phyloP scores from a whole-genome alignment of 495 filamentous ascomycete species.

The Xylaria scruposa region DNA sequence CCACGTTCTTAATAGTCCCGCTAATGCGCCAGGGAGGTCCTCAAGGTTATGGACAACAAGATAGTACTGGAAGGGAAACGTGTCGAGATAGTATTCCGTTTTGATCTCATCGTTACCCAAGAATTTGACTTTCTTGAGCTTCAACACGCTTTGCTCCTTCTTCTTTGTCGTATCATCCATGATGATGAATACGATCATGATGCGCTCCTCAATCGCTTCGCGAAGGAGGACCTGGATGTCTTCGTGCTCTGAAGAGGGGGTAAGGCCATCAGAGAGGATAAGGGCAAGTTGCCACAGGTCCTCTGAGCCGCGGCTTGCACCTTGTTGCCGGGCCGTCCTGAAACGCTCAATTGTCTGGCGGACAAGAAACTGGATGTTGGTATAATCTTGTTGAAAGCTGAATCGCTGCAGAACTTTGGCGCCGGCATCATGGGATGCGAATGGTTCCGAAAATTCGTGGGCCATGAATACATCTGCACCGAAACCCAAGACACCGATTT shows the following conservation, averaged over 20 bases:
- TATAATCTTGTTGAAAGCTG: constrained; percentile 81
- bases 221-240: constrained; percentile 78
- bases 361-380: constrained; percentile 82
- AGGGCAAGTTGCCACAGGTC: constrained; percentile 97
- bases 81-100: constrained; percentile 89
- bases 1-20: constrained; percentile 91
- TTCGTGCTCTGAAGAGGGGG: constrained; percentile 78
- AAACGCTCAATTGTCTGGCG: constrained; percentile 80
- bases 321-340: constrained; percentile 70
- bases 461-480: constrained; percentile 85
- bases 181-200: constrained; percentile 98
- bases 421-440: constrained; percentile 82
- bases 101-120: constrained; percentile 55
- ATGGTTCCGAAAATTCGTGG: constrained; percentile 79
- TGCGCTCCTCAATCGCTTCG: constrained; percentile 86
- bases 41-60: constrained; percentile 89
- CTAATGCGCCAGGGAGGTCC: constrained; percentile 87
- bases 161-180: constrained; percentile 74
- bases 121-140: constrained; percentile 46
- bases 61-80: constrained; percentile 96
- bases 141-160: constrained; percentile 47
- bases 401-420: constrained; percentile 83
- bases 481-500: constrained; percentile 88
- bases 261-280: constrained; percentile 91
- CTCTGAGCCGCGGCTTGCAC: constrained; percentile 62